Evolutionary conservation across 164 flowering plant genomes (phyloP), one percentile per base, ranked within the genome.

Genomic region (Umbellularia californica): DNA sequence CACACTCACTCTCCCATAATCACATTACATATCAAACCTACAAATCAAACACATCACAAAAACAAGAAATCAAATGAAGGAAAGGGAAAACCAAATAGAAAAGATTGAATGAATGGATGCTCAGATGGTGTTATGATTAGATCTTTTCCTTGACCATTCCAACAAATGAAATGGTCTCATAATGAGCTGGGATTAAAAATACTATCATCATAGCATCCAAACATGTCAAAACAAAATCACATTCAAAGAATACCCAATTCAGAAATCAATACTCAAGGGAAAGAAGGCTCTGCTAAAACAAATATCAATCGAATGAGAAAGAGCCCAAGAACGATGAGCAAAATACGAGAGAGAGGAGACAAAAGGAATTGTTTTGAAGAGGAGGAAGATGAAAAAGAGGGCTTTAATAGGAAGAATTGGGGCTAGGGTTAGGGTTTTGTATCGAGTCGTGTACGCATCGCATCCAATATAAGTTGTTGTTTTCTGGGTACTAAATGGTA

Each of bases 151-250:
- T 58, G 73, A 28, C 73, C 73, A 52, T 64, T n/a, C 30, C 66
- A n/a, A 22, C 5, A 6, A 24, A 25, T 41, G 73, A 9, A 23
- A 52, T 41, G 73, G 64, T 55, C 73, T 70, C 73, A 28, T 70
- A 70, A 70, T 70, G 73, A 70, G 73, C 73, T 70, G 73, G 73
- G 73, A 70, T 70, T 52, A 25, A 70, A 52, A 55, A 55, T 55
- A 12, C 28, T 25, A 70, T 70, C 73, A 70, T 70, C 73, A 70
- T 55, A 62, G 73, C 73, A 70, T 70, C 28, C 19, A 50, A 50
- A 19, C 58, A 22, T 41, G 17, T 23, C 22, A 19, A 50, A 15
- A 55, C n/a, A 55, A 13, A 55, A 55, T 55, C n/a, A 55, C 60
- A 55, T 3, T 14, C 6, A 20, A 13, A 55, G n/a, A 55, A 17